A percentile compares a stretch with the other conserved stretches of the same genome.
Evolutionary conservation across 1,139 yeast species (phyloP).

Genomic region (Hansenula anomala): DNA sequence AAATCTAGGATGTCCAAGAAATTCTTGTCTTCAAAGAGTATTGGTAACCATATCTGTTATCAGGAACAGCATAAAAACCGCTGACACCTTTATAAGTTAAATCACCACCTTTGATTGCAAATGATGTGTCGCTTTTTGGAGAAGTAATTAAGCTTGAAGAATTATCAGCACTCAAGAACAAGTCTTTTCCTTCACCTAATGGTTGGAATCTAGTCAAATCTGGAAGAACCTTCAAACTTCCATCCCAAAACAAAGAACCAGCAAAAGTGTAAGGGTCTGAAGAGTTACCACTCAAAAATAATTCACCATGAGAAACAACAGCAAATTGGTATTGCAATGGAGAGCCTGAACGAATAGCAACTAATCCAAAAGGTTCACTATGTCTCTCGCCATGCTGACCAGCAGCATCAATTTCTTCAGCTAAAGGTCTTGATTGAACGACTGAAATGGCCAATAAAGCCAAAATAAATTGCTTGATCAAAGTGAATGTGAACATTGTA

Average conservation of each 20-base stretch:
- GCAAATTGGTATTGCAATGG: constrained; percentile 19
- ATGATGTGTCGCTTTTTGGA: not conserved
- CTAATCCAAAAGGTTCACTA: constrained; percentile 21
- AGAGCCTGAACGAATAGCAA: constrained; percentile 23
- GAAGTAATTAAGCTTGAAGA: not conserved
- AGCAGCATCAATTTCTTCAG: not conserved
- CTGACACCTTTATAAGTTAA: not conserved
- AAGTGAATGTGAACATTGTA: not conserved
- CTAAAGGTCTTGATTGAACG: not conserved
- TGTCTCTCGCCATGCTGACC: not conserved
- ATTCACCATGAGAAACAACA: constrained; percentile 3
- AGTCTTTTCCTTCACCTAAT: not conserved
- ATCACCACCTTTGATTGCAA: constrained; percentile 3
- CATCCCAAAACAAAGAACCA: not conserved
- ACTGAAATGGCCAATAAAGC: not conserved
- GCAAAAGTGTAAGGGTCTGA: constrained; percentile 1
- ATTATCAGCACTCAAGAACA: not conserved
- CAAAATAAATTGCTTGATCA: not conserved
- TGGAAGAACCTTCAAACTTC: not conserved
- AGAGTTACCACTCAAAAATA: constrained; percentile 1
- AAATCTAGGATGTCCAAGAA: no score
- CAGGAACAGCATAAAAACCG: constrained; percentile 4
- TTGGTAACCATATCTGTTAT: not conserved
- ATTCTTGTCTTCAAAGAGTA: not conserved
- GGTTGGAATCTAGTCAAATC: constrained; percentile 3